phyloP scores from a whole-genome alignment of 176 grass and related monocot species.

The Ensete glaucum region DNA sequence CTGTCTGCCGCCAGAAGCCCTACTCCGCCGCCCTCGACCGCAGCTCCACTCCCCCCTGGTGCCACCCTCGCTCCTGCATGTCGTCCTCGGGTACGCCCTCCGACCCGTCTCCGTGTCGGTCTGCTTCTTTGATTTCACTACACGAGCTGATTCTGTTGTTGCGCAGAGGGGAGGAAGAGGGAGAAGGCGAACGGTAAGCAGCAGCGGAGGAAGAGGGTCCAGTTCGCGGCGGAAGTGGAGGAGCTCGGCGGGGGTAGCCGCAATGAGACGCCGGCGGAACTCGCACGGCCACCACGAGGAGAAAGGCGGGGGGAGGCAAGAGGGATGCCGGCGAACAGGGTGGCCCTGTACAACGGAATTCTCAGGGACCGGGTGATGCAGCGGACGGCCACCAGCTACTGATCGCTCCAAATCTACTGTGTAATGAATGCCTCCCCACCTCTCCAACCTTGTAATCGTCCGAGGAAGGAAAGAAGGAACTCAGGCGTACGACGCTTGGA shows the following conservation, averaged over 20 bases:
- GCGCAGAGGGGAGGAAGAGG: constrained; percentile 46
- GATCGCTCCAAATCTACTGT: background rate
- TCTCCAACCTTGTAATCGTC: background rate
- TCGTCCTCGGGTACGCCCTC: constrained; percentile 31
- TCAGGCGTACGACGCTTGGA: too few species aligned
- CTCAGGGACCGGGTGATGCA: constrained; percentile 54
- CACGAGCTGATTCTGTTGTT: too few species aligned
- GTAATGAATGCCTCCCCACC: background rate
- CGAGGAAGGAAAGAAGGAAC: background rate
- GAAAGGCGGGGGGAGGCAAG: background rate
- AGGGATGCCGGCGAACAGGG: constrained; percentile 63
- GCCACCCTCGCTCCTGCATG: constrained; percentile 31
- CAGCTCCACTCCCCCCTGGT: background rate
- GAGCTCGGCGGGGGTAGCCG: constrained; percentile 2
- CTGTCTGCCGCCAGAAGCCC: constrained; percentile 56
- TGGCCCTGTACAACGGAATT: constrained; percentile 80
- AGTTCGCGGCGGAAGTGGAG: constrained; percentile 62
- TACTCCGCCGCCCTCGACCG: background rate
- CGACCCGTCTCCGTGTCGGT: background rate
- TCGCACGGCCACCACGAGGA: background rate
- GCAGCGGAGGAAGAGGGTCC: constrained; percentile 60
- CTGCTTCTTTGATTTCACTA: background rate
- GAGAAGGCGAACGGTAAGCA: constrained; percentile 30
- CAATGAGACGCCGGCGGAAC: background rate
- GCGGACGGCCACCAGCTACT: constrained; percentile 54